A percentile compares a stretch with the other conserved stretches of the same genome.
phyloP scores from a whole-genome alignment of 805 yeast species.

The Kockiozyma suomiensis region DNA sequence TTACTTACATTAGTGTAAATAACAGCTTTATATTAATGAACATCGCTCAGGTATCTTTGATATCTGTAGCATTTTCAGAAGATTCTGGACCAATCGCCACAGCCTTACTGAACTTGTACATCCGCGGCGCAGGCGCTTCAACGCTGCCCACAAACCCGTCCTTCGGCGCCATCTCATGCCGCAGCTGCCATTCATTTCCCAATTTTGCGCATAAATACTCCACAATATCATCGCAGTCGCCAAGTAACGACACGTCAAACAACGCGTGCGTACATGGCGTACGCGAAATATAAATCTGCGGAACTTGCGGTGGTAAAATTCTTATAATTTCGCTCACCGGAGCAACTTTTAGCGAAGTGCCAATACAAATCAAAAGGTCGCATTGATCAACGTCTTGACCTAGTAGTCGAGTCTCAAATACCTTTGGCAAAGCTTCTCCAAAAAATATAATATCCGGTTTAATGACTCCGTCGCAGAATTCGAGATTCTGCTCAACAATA shows the following conservation, averaged over 20 bases:
- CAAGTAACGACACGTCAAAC: constrained; percentile 76
- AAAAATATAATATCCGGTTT: constrained; percentile 93
- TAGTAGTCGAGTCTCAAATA: constrained; percentile 57
- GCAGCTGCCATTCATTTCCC: constrained; percentile 58
- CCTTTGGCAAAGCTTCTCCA: constrained; percentile 77
- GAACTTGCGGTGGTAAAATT: constrained; percentile 67
- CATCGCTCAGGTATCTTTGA: too few relatives aligned
- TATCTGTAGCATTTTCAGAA: too few relatives aligned
- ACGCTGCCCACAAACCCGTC: constrained; percentile 22
- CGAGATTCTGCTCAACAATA: constrained; percentile 38
- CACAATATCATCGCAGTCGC: constrained; percentile 79
- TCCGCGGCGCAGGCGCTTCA: constrained; percentile 12
- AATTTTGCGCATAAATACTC: constrained; percentile 60
- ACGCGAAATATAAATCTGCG: constrained; percentile 77
- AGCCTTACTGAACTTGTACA: constrained; percentile 13
- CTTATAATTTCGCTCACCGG: constrained; percentile 91
- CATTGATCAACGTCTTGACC: constrained; percentile 67
- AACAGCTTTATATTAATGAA: too few relatives aligned
- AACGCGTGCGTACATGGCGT: constrained; percentile 75
- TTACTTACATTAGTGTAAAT: too few relatives aligned
- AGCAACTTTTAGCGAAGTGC: constrained; percentile 88
- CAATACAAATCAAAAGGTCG: constrained; percentile 81
- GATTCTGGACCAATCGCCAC: too few relatives aligned
- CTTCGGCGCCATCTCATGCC: constrained; percentile 30
- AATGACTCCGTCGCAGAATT: constrained; percentile 64